A percentile compares a stretch with the other conserved stretches of the same genome.
Evolutionary conservation across 148 eudicot species (phyloP).

Genomic region (Bassia scoparia): DNA sequence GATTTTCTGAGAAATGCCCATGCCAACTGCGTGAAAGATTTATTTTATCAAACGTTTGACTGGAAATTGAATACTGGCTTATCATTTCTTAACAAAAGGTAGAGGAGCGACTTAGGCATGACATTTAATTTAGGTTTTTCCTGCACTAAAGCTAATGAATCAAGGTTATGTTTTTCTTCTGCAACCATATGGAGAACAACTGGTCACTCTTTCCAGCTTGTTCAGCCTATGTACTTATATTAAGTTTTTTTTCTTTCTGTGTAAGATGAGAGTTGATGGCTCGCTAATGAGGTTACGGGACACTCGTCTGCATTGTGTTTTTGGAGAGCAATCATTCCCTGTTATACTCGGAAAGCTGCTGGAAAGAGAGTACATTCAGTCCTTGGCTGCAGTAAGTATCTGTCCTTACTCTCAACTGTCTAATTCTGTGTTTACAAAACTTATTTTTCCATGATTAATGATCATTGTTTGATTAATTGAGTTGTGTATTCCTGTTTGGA

Average conservation of each 20-base stretch:
- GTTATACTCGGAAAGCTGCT: conserved; percentile 73
- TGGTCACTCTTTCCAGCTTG: background rate
- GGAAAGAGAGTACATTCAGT: conserved; percentile 80
- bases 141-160: background rate
- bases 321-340: conserved; percentile 43
- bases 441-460: background rate
- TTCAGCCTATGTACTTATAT: background rate
- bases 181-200: background rate
- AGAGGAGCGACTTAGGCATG: background rate
- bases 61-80: no score
- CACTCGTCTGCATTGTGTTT: conserved; percentile 72
- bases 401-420: background rate
- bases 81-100: no score
- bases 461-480: background rate
- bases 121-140: background rate
- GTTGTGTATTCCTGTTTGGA: conserved; percentile 2
- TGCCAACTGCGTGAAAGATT: background rate
- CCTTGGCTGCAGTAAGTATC: conserved; percentile 65
- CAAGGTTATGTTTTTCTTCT: background rate
- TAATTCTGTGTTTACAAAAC: background rate
- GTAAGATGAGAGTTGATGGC: conserved; percentile 98
- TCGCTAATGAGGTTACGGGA: conserved; percentile 93
- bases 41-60: no score
- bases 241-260: conserved; percentile 27
- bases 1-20: no score